Conservation (phyloP, 2,329 filamentous ascomycete species). For the Ophidiomyces ophidiicola region DNA sequence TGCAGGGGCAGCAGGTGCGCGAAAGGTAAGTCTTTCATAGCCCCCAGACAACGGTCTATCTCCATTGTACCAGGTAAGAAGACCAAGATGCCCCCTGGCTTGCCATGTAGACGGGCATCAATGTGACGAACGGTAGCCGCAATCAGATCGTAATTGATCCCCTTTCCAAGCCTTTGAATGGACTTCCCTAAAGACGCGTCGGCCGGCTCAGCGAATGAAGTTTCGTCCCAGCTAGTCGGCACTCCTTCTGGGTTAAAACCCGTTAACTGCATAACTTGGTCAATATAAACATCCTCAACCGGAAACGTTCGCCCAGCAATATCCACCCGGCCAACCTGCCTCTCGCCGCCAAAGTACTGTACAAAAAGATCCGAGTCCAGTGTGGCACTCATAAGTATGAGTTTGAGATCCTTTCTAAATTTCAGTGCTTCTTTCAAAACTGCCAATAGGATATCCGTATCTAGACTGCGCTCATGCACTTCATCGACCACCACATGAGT, state of each 20-base stretch:
- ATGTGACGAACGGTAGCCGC: constrained; percentile 69
- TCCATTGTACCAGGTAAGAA: constrained; percentile 88
- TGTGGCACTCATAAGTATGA: constrained; percentile 93
- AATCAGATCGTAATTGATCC: constrained; percentile 86
- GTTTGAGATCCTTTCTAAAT: constrained; percentile 64
- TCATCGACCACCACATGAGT: constrained; percentile 94
- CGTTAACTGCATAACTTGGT: constrained; percentile 72
- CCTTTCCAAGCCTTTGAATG: constrained; percentile 61
- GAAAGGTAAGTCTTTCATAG: constrained; percentile 51
- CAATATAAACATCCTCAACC: constrained; percentile 78
- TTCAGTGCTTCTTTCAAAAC: constrained; percentile 71
- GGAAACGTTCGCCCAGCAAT: constrained; percentile 84
- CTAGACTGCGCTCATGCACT: constrained; percentile 87
- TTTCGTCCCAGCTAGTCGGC: constrained; percentile 25
- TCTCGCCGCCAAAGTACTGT: constrained; percentile 63
- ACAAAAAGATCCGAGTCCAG: constrained; percentile 78
- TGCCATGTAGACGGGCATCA: constrained; percentile 58
- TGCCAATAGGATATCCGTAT: constrained; percentile 87
- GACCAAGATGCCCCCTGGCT: constrained; percentile 81
- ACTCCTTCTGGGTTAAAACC: constrained; percentile 46
- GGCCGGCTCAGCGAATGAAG: constrained; percentile 26
- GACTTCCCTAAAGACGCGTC: constrained; percentile 50
- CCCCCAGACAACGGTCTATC: constrained; percentile 67
- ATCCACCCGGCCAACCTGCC: constrained; percentile 65
- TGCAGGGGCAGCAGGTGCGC: constrained; percentile 79